Percentiles rank a stretch among this genome's conserved stretches.
Conservation (phyloP, 2,329 filamentous ascomycete genomes). For the Blumeria graminis region DNA sequence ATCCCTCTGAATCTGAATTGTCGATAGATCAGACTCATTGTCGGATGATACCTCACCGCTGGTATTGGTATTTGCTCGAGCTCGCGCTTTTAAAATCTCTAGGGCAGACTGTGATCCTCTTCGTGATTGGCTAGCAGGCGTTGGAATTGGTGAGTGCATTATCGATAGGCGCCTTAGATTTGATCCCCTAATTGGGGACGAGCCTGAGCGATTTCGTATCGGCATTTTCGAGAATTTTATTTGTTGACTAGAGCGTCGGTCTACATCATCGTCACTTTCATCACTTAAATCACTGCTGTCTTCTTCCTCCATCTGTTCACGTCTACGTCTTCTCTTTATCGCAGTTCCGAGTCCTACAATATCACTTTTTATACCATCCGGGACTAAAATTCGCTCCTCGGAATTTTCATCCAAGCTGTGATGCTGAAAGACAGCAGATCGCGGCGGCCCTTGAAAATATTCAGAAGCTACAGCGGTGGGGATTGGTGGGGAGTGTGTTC, state of each 20-base stretch:
- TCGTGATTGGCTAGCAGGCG: conserved; percentile 21
- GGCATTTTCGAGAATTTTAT: conserved; percentile 97
- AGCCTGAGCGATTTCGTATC: conserved; percentile 60
- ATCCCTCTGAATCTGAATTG: conserved; percentile 38
- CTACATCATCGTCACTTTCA: conserved; percentile 57
- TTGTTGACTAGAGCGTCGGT: conserved; percentile 54
- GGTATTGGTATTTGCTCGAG: conserved; percentile 51
- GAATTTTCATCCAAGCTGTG: conserved; percentile 38
- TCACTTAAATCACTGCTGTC: conserved; percentile 71
- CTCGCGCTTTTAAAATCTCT: conserved; percentile 43
- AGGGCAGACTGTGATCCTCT: conserved; percentile 49
- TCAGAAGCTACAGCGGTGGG: conserved; percentile 61
- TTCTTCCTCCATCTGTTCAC: conserved; percentile 52
- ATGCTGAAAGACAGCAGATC: conserved; percentile 28
- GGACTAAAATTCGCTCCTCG: conserved; percentile 36
- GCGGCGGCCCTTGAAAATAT: conserved; percentile 53
- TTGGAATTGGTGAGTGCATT: conserved; percentile 48
- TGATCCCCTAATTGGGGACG: conserved; percentile 56
- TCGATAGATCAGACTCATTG: conserved; percentile 47
- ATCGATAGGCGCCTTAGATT: conserved; percentile 33
- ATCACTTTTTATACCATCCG: conserved; percentile 38
- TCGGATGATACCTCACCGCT: conserved; percentile 69
- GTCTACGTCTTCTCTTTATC: conserved; percentile 37
- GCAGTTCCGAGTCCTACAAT: conserved; percentile 43
- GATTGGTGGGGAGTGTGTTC: conserved; percentile 68